Conservation (phyloP, 2,329 filamentous ascomycete species). For the Trichoderma gracile region DNA sequence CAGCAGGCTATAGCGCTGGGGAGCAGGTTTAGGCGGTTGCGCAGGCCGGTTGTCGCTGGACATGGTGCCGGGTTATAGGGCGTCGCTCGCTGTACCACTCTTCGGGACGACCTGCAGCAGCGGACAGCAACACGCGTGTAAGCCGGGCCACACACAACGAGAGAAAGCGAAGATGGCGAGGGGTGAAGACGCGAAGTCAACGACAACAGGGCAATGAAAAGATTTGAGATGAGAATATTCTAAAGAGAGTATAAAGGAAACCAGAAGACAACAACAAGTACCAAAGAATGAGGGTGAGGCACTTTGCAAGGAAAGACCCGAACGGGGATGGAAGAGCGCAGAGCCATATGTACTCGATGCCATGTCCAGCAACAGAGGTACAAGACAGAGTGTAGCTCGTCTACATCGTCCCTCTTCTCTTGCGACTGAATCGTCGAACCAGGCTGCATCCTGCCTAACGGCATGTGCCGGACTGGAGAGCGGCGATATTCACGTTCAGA, state of each 20-base stretch:
- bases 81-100: background rate
- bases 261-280: background rate
- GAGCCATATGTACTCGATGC: slow-evolving; percentile 6
- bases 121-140: background rate
- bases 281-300: slow-evolving; percentile 15
- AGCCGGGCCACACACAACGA: background rate
- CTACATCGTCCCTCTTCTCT: background rate
- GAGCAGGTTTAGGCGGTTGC: background rate
- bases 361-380: too few species aligned
- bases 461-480: background rate
- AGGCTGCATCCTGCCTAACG: background rate
- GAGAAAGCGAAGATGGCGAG: background rate
- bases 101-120: background rate
- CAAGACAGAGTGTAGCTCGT: too few species aligned
- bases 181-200: too few species aligned
- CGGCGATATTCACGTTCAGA: slow-evolving; percentile 18
- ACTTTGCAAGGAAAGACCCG: background rate
- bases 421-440: slow-evolving; percentile 9
- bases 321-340: background rate
- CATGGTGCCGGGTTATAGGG: slow-evolving; percentile 8
- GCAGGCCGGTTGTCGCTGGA: slow-evolving; percentile 13
- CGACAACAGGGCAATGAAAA: background rate
- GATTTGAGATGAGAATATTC: background rate
- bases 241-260: slow-evolving; percentile 7
- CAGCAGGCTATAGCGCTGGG: slow-evolving; percentile 1